Evolutionary conservation across 495 filamentous ascomycete genomes (phyloP).

Genomic region (Penicillium paxilli): DNA sequence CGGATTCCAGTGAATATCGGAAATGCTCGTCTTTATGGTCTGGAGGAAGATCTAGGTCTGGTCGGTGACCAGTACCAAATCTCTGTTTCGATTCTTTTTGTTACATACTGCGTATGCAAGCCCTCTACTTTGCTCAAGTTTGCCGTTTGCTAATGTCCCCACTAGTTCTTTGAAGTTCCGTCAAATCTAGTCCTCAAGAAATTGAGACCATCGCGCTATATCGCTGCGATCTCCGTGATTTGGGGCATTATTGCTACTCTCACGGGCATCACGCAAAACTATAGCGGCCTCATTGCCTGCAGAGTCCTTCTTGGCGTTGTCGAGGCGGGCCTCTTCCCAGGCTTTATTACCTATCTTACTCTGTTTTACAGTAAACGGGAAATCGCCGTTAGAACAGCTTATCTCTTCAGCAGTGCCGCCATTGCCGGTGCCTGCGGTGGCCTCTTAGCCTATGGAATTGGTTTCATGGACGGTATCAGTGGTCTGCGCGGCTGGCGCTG

Average conservation of each 20-base stretch:
- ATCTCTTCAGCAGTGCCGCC: conserved; percentile 75
- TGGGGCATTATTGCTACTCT: conserved; percentile 75
- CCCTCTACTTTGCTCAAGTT: not conserved
- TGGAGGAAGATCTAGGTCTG: conserved; percentile 67
- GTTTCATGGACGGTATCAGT: conserved; percentile 65
- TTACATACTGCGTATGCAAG: conserved; percentile 59
- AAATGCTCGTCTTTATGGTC: conserved; percentile 66
- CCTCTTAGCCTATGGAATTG: conserved; percentile 71
- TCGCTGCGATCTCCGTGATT: conserved; percentile 58
- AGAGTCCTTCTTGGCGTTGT: conserved; percentile 56
- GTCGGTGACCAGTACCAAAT: conserved; percentile 66
- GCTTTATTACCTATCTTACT: conserved; percentile 67
- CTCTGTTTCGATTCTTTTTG: conserved; percentile 71
- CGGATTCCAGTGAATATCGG: conserved; percentile 69
- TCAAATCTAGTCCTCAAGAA: conserved; percentile 79
- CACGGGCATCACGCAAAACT: conserved; percentile 63
- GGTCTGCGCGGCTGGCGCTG: conserved; percentile 59
- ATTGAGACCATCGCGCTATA: conserved; percentile 71
- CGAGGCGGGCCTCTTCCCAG: conserved; percentile 56
- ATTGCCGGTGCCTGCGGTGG: conserved; percentile 77
- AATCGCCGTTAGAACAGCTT: conserved; percentile 71
- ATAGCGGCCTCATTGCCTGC: conserved; percentile 55
- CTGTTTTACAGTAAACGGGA: conserved; percentile 76
- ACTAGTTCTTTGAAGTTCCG: conserved; percentile 44
- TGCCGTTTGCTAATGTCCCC: not conserved